Evolutionary conservation across 441 rosid species (phyloP).

Genomic region (Theobroma grandiflorum): DNA sequence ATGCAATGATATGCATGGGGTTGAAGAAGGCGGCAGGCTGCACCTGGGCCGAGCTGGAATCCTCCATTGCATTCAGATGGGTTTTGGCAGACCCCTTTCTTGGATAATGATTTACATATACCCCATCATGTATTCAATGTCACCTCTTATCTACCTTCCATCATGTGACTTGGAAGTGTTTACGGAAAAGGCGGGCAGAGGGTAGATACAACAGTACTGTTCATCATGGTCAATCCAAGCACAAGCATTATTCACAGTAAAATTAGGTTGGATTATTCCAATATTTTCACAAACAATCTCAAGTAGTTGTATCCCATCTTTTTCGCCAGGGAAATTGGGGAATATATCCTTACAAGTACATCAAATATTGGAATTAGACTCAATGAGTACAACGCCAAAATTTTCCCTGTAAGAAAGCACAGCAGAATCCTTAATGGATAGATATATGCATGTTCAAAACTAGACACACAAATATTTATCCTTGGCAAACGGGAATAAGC

Average conservation of each 20-base stretch:
- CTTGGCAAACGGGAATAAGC: neutral
- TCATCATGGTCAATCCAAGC: neutral
- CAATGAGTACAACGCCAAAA: neutral
- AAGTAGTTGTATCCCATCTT: neutral
- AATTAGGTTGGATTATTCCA: neutral
- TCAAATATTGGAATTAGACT: neutral
- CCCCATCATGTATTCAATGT: neutral
- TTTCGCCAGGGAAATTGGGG: neutral
- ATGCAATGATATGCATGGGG: neutral
- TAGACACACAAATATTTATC: neutral
- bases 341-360: neutral
- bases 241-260: neutral
- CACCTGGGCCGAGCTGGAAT: neutral
- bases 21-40: neutral
- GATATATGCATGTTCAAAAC: too few species aligned
- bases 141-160: neutral
- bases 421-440: neutral
- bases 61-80: neutral
- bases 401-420: neutral
- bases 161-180: neutral
- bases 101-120: neutral
- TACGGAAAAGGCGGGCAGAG: neutral
- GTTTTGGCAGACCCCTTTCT: neutral
- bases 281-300: neutral
- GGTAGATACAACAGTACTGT: neutral